Evolutionary conservation across 2,329 filamentous ascomycete species (phyloP).

Genomic region (Coleophoma crateriformis): DNA sequence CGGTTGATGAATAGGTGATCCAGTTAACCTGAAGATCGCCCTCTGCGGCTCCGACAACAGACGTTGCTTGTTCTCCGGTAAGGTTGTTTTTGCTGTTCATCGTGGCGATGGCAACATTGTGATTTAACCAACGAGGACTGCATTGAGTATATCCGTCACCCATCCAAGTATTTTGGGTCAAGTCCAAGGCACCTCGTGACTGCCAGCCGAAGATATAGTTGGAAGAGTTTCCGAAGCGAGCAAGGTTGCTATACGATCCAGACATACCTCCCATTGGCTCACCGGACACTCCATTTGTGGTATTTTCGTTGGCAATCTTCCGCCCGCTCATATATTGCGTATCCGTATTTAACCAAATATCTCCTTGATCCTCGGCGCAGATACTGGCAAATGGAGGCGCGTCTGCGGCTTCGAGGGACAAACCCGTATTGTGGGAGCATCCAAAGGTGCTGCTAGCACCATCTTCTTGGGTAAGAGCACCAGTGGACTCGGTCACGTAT

Average conservation of each 20-base stretch:
- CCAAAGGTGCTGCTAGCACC: constrained; percentile 49
- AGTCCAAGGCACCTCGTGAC: constrained; percentile 50
- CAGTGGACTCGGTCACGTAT: constrained; percentile 38
- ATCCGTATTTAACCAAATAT: constrained; percentile 59
- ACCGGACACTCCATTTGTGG: constrained; percentile 51
- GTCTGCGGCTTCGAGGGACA: constrained; percentile 56
- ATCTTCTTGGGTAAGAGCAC: constrained; percentile 41
- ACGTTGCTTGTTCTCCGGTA: constrained; percentile 45
- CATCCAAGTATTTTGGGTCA: constrained; percentile 52
- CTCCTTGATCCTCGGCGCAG: constrained; percentile 57
- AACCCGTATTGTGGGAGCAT: constrained; percentile 61
- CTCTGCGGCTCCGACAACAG: constrained; percentile 42
- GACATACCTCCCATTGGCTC: constrained; percentile 56
- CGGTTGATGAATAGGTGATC: constrained; percentile 43
- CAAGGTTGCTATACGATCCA: constrained; percentile 54
- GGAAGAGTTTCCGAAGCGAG: constrained; percentile 43
- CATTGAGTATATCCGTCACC: constrained; percentile 47
- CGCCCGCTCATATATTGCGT: constrained; percentile 51
- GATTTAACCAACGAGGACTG: constrained; percentile 29
- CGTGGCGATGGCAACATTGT: constrained; percentile 53
- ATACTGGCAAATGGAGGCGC: constrained; percentile 51
- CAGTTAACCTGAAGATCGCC: constrained; percentile 56
- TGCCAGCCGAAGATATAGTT: constrained; percentile 59
- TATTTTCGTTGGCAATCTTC: constrained; percentile 58
- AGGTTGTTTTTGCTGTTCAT: constrained; percentile 54